phyloP scores from a whole-genome alignment of 345 rosid species.

The Brassica rapa region DNA sequence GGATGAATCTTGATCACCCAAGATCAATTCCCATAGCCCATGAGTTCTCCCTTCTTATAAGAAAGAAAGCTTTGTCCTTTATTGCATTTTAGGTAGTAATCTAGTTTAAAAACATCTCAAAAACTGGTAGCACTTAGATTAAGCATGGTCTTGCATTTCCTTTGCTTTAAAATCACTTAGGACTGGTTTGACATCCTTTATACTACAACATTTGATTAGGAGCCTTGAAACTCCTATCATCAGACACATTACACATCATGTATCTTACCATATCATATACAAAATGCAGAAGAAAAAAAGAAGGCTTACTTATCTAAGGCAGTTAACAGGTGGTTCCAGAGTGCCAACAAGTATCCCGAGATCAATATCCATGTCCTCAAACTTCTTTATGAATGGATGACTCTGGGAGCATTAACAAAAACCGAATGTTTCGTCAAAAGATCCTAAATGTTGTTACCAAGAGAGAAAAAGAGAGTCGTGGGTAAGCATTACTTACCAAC shows the following conservation, averaged over 20 bases:
- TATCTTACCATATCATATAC: neutral
- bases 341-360: neutral
- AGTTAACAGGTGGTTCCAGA: neutral
- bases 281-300: neutral
- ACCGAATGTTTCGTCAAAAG: conserved; percentile 31
- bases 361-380: conserved; percentile 1
- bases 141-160: no score
- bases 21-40: no score
- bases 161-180: no score
- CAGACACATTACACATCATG: neutral
- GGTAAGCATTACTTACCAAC: conserved; percentile 55
- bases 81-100: no score
- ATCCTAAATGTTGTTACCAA: conserved; percentile 37
- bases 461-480: neutral
- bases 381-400: neutral
- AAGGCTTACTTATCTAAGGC: neutral
- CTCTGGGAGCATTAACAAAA: neutral
- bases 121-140: no score
- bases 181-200: no score
- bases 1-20: no score
- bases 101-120: no score
- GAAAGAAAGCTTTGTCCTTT: no score
- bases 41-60: no score
- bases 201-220: no score
- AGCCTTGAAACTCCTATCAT: no score